Conservation (phyloP, 345 rosid species). For the Eucalyptus marginata region DNA sequence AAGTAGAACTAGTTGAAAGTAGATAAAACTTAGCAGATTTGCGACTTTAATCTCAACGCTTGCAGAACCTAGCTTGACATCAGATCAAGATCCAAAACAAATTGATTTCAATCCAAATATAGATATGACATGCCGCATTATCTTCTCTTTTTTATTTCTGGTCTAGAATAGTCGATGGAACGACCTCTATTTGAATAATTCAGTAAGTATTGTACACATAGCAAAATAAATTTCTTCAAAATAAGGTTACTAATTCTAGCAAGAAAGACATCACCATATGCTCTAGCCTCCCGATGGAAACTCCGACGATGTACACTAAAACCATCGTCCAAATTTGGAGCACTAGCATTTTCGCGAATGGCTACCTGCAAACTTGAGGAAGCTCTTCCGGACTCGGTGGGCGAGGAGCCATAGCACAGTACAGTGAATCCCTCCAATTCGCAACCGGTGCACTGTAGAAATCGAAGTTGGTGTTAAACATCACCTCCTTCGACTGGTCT, state of each 20-base stretch:
- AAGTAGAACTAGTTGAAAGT: neutral
- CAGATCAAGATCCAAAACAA: too few relatives aligned
- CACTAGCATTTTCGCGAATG: neutral
- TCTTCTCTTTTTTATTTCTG: too few relatives aligned
- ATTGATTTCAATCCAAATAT: too few relatives aligned
- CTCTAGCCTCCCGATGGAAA: too few relatives aligned
- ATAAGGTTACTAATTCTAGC: neutral
- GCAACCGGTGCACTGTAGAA: slow-evolving; percentile 7
- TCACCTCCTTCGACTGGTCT: slow-evolving; percentile 4
- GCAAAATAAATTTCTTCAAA: neutral
- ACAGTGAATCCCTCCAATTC: slow-evolving; percentile 38
- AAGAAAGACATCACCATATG: neutral
- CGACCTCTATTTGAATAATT: neutral
- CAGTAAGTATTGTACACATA: neutral
- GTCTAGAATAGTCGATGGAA: neutral
- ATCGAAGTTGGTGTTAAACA: slow-evolving; percentile 24
- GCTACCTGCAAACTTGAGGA: slow-evolving; percentile 35
- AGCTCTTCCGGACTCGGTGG: slow-evolving; percentile 27
- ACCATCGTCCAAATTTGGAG: neutral
- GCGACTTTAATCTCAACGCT: too few relatives aligned
- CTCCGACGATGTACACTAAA: rapidly evolving
- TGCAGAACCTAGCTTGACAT: too few relatives aligned
- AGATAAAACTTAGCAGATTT: too few relatives aligned
- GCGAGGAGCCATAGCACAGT: slow-evolving; percentile 19
- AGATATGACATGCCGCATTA: too few relatives aligned